Evolutionary conservation across 352 stramenopile species (phyloP).

Genomic region (Globisporangium cystogenes): DNA sequence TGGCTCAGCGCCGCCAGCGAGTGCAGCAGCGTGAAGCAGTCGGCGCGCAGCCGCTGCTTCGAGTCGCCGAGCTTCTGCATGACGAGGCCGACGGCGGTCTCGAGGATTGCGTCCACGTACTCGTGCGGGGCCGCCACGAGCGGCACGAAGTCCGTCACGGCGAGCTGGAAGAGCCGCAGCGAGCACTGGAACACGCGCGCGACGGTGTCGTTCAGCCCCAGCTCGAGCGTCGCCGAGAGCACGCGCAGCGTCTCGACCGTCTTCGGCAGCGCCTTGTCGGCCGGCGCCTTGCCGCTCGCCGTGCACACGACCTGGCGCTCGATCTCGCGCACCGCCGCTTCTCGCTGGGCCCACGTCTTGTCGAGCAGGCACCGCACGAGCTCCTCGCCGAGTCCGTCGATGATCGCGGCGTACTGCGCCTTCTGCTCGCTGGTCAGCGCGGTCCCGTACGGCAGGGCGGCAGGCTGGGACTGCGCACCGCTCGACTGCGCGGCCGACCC

Average conservation of each 20-base stretch:
- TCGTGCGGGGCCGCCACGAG: constrained; percentile 35
- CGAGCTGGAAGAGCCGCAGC: constrained; percentile 60
- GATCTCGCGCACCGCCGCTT: constrained; percentile 68
- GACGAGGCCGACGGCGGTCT: constrained; percentile 49
- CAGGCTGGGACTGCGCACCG: constrained; percentile 22
- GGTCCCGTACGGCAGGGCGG: constrained; percentile 62
- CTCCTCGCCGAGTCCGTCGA: constrained; percentile 57
- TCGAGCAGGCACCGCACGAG: constrained; percentile 76
- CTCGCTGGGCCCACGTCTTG: constrained; percentile 73
- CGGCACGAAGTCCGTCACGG: constrained; percentile 67
- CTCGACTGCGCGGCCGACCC: constrained; percentile 12
- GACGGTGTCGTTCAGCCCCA: constrained; percentile 72
- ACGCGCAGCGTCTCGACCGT: constrained; percentile 53
- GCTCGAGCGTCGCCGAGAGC: constrained; percentile 48
- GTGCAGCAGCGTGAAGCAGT: constrained; percentile 69
- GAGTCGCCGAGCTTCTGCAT: constrained; percentile 75
- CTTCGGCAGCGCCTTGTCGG: constrained; percentile 46
- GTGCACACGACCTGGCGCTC: constrained; percentile 60
- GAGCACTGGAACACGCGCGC: constrained; percentile 77
- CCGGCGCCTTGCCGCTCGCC: constrained; percentile 30
- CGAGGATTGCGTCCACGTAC: constrained; percentile 53
- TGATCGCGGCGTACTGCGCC: constrained; percentile 35
- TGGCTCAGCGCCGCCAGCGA: constrained; percentile 51
- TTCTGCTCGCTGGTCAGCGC: constrained; percentile 61
- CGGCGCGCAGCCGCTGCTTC: constrained; percentile 63